phyloP scores from a whole-genome alignment of 192 early-diverging fungal genomes.

The Umbelopsis ramanniana region DNA sequence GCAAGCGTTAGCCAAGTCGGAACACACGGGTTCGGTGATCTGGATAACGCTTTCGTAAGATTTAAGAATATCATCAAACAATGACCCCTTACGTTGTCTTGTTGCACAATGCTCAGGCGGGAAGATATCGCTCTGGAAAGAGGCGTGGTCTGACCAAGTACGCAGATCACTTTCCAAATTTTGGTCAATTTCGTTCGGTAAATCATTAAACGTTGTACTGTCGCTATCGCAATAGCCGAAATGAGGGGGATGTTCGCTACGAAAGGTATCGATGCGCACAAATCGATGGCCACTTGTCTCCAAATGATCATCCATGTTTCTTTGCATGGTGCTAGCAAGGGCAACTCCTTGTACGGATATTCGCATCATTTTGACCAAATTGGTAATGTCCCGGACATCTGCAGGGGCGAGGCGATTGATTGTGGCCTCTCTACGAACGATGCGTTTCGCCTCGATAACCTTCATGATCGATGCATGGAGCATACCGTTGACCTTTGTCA shows the following conservation, averaged over 20 bases:
- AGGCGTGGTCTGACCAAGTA: background rate
- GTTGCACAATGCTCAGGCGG: background rate
- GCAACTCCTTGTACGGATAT: conserved; percentile 33
- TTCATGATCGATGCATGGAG: conserved; percentile 20
- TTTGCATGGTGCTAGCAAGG: conserved; percentile 33
- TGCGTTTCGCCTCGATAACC: conserved; percentile 30
- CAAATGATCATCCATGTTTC: conserved; percentile 25
- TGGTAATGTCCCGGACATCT: conserved; percentile 33
- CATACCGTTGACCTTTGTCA: conserved; percentile 20
- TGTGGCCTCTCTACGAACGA: conserved; percentile 30
- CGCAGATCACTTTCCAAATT: background rate
- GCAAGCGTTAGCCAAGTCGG: conserved; percentile 27
- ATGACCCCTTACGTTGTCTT: background rate
- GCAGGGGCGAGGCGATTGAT: conserved; percentile 30
- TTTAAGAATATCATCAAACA: background rate
- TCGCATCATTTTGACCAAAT: conserved; percentile 31
- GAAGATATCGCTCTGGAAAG: conserved; percentile 13
- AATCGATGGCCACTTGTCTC: background rate
- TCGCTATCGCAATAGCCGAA: background rate
- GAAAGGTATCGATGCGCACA: conserved; percentile 13
- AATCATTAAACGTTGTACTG: too few species aligned
- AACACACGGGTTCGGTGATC: conserved; percentile 15
- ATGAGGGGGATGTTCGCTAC: background rate
- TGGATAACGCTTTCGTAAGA: conserved; percentile 29
- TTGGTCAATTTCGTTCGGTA: background rate